phyloP scores from a whole-genome alignment of 345 rosid genomes.

The Kandelia obovata region DNA sequence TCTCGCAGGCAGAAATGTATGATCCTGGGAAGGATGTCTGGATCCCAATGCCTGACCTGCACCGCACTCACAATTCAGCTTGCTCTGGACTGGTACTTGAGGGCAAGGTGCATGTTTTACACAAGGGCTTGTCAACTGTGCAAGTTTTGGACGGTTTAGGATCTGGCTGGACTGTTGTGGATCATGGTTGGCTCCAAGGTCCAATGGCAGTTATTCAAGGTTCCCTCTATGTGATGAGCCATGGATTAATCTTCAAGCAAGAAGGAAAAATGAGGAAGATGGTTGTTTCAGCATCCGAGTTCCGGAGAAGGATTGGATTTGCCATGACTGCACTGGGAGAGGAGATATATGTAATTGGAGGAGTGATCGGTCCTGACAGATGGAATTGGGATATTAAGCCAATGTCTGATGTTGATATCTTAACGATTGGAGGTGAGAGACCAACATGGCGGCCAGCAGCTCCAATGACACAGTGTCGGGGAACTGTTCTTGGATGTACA shows the following conservation, averaged over 20 bases:
- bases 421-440: constrained; percentile 60
- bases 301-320: constrained; percentile 75
- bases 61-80: constrained; percentile 80
- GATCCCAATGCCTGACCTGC: constrained; percentile 80
- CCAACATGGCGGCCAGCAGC: constrained; percentile 73
- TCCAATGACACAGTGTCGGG: constrained; percentile 76
- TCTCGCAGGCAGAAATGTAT: constrained; percentile 89
- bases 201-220: constrained; percentile 79
- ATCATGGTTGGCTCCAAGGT: constrained; percentile 82
- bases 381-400: constrained; percentile 77
- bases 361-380: constrained; percentile 86
- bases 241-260: constrained; percentile 58
- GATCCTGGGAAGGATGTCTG: constrained; percentile 79
- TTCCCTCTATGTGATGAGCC: constrained; percentile 63
- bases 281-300: constrained; percentile 72
- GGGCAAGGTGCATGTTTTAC: constrained; percentile 76
- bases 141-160: constrained; percentile 65
- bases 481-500: constrained; percentile 78
- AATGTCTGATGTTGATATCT: constrained; percentile 63
- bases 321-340: constrained; percentile 72
- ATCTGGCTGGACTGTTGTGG: constrained; percentile 72
- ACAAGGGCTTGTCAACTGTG: constrained; percentile 82
- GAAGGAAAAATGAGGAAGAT: constrained; percentile 52
- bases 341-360: constrained; percentile 79
- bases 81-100: constrained; percentile 74